Evolutionary conservation across 306 rosid genomes (phyloP), one percentile per base, ranked within the genome.

Genomic region (Fragaria ananassa): DNA sequence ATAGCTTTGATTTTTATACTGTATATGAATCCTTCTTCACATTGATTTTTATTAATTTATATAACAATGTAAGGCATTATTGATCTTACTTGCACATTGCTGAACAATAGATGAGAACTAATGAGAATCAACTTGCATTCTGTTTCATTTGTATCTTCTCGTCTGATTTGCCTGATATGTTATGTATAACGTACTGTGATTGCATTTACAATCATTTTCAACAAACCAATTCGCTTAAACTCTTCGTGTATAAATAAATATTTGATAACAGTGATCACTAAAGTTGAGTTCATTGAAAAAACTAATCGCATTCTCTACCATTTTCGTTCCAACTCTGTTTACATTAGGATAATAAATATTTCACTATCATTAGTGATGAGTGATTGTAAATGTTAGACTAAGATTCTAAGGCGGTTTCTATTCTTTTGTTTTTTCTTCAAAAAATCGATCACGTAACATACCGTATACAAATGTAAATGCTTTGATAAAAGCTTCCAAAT

Each of bases 1-100:
- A 18, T 60, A 58, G 63, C 18, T 50, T 23, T 17, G 42, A 44
- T 42, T 60, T 21, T 44, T 74, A 44, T 60, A 74, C 76, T 72
- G 68, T 72, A 39, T 56, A 71, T 10, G 74, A 10, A 51, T 46
- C 12, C 19, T 19, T 19, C 31, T 6, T 57, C 76, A 56, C 69
- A 60, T 60, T 60, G 42, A 41, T 42, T 41, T 41, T 73, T 21
- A 41, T 57, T 37, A 1, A 27, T 27, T 25, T 44, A 35, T 25
- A 44, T 23, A 13, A 25, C 14, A 8, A 12, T 21, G 15, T 6
- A 45, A 25, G 69, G 35, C 23, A 54, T 34, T 14, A n/a, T 73
- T 25, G 34, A 58, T 44, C 57, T 46, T 44, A 41, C 25, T 39
- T 54, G 2, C 69, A 74, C 57, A 4, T 42, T 27, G 69, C 57